Evolutionary conservation across 345 rosid species (phyloP), one percentile per base, ranked within the genome.

Genomic region (Isatis tinctoria): DNA sequence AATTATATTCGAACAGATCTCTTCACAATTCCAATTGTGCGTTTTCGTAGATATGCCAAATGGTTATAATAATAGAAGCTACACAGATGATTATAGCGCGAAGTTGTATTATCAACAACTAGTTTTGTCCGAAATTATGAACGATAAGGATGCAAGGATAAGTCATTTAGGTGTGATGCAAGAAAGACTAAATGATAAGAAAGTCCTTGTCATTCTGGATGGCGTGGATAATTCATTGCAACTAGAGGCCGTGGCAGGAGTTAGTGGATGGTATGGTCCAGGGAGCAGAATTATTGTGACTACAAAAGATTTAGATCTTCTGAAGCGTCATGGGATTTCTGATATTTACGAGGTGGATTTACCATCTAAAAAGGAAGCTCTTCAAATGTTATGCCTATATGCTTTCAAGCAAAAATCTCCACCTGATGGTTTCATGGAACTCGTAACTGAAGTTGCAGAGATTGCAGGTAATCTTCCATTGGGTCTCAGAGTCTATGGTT

Each of bases 91-190:
- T 61, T 39, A 13, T 56, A 22, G 48, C 76, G 0, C 62, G 73
- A 9, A 26, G 36, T 60, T 26, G 63, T 6, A 79, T 81, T 61
- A 74, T 73, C 8, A 60, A 72, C 13, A 33, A 64, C 30, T 53
- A 73, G 67, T 84, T 84, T 69, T 71, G 65, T 6, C 49, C n/a
- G 10, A 74, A 69, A 20, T 78, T 77, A 24, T 62, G 67, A 36
- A 36, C 40, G 3, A 36, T 9, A 2, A 8, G 65, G 83, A 75
- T 17, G n/a, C 18, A 10, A 37, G n/a, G 3, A 11, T 33, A 7
- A 18, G n/a, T 14, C 37, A 56, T 8, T 13, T 53, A 53, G 39
- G 61, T 3, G 12, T 2, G 61, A 2, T 57, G 24, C 0, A 11
- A 8, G 53, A 13, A 1, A 48, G 20, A 18, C 75, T 72, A 7